Percentiles rank a stretch among this genome's conserved stretches.
Conservation (phyloP, 2,329 filamentous ascomycete genomes). For the Phialemoniopsis sp. region DNA sequence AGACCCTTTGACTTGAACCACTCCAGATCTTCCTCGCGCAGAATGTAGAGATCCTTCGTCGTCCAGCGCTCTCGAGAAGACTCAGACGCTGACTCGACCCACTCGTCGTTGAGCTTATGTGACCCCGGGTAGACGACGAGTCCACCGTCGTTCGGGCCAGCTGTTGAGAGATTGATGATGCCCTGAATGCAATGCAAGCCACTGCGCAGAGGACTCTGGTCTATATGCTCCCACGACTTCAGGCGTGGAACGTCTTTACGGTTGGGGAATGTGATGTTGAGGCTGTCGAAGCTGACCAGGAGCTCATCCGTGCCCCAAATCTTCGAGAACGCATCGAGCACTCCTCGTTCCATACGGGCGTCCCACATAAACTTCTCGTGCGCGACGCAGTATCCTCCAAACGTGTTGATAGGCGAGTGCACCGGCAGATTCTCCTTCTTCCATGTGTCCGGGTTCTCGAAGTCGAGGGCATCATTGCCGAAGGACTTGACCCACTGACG, state of each 20-base stretch:
- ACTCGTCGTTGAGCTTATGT: too few relatives aligned
- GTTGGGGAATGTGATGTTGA: constrained; percentile 30
- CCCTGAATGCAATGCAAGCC: constrained; percentile 24
- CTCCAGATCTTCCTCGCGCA: too few relatives aligned
- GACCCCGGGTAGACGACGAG: constrained; percentile 26
- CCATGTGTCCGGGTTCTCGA: too few relatives aligned
- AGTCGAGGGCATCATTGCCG: too few relatives aligned
- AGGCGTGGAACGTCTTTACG: too few relatives aligned
- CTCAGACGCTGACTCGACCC: too few relatives aligned
- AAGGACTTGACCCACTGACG: too few relatives aligned
- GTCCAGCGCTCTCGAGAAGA: too few relatives aligned
- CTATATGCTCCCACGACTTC: constrained; percentile 29
- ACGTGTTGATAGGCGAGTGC: constrained; percentile 23
- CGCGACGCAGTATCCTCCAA: constrained; percentile 19
- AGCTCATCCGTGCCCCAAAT: constrained; percentile 31
- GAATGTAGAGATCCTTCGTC: too few relatives aligned
- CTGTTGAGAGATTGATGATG: constrained; percentile 20
- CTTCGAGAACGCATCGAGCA: constrained; percentile 30
- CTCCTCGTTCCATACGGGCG: constrained; percentile 27
- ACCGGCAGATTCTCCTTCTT: constrained; percentile 28
- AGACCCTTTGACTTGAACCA: too few relatives aligned
- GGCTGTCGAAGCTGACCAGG: constrained; percentile 26
- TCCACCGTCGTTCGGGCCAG: constrained; percentile 29
- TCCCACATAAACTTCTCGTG: constrained; percentile 36
- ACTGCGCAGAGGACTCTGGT: constrained; percentile 18